These are phyloP conservation scores for Geotrichum fermentans DNA, from an alignment of 1,139 yeast species.

Conservation along the genomic window DNA sequence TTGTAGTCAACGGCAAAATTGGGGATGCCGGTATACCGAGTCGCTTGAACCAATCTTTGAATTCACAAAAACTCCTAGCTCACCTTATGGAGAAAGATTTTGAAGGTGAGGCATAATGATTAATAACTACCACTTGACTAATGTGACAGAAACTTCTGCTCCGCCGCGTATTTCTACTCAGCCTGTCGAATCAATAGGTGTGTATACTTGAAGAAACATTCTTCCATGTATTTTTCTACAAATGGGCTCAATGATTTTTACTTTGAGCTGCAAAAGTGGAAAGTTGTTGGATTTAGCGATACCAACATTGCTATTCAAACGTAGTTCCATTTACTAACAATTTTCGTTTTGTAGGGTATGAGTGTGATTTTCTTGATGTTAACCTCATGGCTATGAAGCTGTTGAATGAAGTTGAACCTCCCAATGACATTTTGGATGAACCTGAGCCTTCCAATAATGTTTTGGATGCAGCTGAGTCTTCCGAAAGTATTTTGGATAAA, in stretches of 20 bases:
- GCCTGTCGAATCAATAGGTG: conserved; percentile 1
- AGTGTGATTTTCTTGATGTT: conserved; percentile 3
- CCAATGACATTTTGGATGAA: neutral
- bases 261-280: neutral
- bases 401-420: neutral
- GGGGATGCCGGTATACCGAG: neutral
- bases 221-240: neutral
- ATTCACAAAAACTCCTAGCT: conserved; percentile 39
- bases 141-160: conserved; percentile 1
- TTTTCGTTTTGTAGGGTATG: conserved; percentile 5
- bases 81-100: conserved; percentile 37
- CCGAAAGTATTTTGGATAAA: neutral
- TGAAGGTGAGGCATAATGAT: conserved; percentile 24
- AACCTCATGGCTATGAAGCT: neutral
- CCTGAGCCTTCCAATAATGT: neutral
- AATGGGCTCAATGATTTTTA: conserved; percentile 2
- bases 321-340: neutral
- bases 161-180: neutral
- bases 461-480: neutral
- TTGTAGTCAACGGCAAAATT: conserved; percentile 25
- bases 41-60: conserved; percentile 30
- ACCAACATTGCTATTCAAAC: neutral
- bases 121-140: neutral
- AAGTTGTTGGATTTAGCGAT: neutral
- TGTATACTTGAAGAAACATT: conserved; percentile 5